Evolutionary conservation across 495 filamentous ascomycete genomes (phyloP).

Genomic region (Echria macrotheca): DNA sequence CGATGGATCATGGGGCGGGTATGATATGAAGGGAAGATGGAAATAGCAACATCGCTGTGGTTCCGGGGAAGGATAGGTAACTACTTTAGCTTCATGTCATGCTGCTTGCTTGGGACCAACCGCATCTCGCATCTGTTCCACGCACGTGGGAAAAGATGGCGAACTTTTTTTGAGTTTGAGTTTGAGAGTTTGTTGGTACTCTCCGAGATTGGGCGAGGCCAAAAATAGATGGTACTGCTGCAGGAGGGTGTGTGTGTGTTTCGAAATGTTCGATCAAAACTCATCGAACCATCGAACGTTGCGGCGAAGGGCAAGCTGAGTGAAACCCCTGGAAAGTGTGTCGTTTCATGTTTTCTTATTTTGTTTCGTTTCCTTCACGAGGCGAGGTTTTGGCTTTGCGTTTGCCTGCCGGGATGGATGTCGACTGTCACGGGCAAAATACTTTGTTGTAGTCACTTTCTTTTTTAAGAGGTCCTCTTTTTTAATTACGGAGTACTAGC

Average conservation of each 20-base stretch:
- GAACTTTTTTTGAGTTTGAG: neutral
- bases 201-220: conserved; percentile 12
- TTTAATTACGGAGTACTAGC: too few relatives aligned
- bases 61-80: neutral
- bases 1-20: neutral
- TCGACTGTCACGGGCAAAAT: conserved; percentile 12
- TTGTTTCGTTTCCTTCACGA: neutral
- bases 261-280: conserved; percentile 20
- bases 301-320: too few relatives aligned
- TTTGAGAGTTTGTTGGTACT: too few relatives aligned
- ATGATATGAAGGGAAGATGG: neutral
- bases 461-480: neutral
- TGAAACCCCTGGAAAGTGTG: neutral
- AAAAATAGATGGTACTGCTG: too few relatives aligned
- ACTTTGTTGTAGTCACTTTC: neutral
- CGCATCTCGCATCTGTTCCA: conserved; percentile 2
- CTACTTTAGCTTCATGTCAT: too few relatives aligned
- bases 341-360: conserved; percentile 6
- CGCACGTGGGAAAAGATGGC: conserved; percentile 10
- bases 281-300: conserved; percentile 1
- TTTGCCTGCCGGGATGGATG: neutral
- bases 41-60: conserved; percentile 1
- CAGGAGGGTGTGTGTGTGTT: conserved; percentile 12
- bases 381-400: neutral
- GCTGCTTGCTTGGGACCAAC: neutral